Conservation (phyloP, 345 rosid genomes). For the Sonneratia caseolaris region DNA sequence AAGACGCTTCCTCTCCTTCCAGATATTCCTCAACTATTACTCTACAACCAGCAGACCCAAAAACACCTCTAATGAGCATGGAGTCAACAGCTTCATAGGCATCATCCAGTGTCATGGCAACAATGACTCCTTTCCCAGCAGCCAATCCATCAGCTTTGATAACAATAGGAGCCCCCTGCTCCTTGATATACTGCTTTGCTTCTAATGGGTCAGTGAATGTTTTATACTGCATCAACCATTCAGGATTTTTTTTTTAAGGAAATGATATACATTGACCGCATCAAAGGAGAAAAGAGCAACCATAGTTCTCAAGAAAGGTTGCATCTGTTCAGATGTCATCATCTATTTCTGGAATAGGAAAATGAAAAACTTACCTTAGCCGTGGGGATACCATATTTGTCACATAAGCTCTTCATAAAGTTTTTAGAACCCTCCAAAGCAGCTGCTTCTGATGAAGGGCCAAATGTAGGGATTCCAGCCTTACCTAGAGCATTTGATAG, state of each 20-base stretch:
- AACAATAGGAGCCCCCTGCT: slow-evolving; percentile 77
- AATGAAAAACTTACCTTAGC: slow-evolving; percentile 53
- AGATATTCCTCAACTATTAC: slow-evolving; percentile 72
- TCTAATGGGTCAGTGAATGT: slow-evolving; percentile 56
- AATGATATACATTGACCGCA: not conserved
- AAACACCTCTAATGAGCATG: slow-evolving; percentile 65
- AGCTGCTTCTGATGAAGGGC: slow-evolving; percentile 94
- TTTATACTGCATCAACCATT: slow-evolving; percentile 41
- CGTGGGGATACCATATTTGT: slow-evolving; percentile 82
- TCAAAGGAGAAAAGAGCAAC: not conserved
- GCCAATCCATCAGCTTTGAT: slow-evolving; percentile 95
- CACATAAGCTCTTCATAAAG: slow-evolving; percentile 86
- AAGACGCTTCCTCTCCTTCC: slow-evolving; percentile 95
- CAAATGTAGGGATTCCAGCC: slow-evolving; percentile 72
- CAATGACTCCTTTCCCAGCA: slow-evolving; percentile 89
- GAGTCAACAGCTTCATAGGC: slow-evolving; percentile 85
- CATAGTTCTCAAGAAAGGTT: not conserved
- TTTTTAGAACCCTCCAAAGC: slow-evolving; percentile 94
- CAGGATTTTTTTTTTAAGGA: not conserved
- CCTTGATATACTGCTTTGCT: slow-evolving; percentile 62
- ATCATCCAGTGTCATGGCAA: slow-evolving; percentile 71
- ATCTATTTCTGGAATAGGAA: not conserved
- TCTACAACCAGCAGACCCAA: slow-evolving; percentile 80
- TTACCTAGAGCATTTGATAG: slow-evolving; percentile 63
- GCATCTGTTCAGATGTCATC: not conserved